These are phyloP conservation scores for Gossypium aridum DNA, from an alignment of 441 rosid species.

Conservation along the genomic window DNA sequence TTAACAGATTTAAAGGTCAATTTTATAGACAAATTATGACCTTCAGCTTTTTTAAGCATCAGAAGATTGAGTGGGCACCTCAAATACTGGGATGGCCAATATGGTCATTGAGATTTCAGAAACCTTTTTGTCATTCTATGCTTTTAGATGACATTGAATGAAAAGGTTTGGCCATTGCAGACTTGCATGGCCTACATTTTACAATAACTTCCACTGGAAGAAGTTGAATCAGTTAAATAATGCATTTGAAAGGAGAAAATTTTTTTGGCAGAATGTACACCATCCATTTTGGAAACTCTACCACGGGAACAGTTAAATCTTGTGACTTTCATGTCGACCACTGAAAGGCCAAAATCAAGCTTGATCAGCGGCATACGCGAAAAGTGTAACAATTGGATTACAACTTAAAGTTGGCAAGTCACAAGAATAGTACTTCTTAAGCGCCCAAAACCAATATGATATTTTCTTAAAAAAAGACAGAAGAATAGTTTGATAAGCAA, in stretches of 20 bases:
- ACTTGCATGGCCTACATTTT: not conserved
- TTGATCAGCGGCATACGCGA: not conserved
- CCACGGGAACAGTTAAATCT: not conserved
- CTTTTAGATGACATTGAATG: not conserved
- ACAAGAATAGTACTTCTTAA: not conserved
- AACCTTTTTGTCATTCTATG: not conserved
- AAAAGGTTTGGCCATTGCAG: not conserved
- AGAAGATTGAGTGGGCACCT: not conserved
- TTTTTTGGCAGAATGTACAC: not conserved
- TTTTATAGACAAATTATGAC: not conserved
- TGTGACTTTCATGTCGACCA: not conserved
- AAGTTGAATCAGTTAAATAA: not conserved
- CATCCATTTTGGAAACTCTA: not conserved
- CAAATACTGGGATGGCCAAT: not conserved
- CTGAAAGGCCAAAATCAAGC: not conserved
- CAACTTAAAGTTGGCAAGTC: not conserved
- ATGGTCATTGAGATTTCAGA: not conserved
- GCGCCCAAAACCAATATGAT: not conserved
- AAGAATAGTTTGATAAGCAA: slow-evolving; percentile 1
- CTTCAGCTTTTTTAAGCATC: not conserved
- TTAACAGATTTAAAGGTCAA: not conserved
- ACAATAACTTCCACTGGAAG: not conserved
- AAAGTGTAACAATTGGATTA: not conserved
- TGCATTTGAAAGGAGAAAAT: not conserved
- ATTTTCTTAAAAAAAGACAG: not conserved